Evolutionary conservation across 805 yeast genomes (phyloP).

Genomic region (Dipodascus albidus): DNA sequence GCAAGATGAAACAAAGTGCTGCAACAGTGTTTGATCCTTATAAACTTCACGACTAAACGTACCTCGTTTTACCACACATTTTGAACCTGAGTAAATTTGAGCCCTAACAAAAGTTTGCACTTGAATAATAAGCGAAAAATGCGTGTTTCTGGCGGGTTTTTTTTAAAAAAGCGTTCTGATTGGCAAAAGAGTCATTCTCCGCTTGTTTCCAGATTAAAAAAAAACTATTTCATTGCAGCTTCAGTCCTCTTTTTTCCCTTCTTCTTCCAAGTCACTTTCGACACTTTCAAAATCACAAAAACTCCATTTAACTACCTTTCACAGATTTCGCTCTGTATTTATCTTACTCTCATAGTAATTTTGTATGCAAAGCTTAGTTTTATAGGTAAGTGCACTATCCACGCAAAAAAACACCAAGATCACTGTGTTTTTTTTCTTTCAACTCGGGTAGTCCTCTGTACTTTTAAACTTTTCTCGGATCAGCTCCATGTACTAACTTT

Average conservation of each 20-base stretch:
- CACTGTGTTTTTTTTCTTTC: neutral
- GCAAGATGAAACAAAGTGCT: too few species aligned
- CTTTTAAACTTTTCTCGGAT: neutral
- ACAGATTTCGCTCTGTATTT: constrained; percentile 6
- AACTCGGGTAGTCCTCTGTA: neutral
- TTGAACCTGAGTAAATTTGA: constrained; percentile 3
- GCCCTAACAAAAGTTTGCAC: too few species aligned
- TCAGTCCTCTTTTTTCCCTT: constrained; percentile 7
- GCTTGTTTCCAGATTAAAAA: constrained; percentile 4
- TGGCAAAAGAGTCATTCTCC: constrained; percentile 7
- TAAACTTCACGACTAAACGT: neutral
- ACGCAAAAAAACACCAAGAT: neutral
- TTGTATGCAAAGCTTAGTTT: constrained; percentile 6
- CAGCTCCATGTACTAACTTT: neutral
- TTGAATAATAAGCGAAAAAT: constrained; percentile 1
- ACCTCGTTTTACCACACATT: neutral
- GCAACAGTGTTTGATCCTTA: constrained; percentile 1
- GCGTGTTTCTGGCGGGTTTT: neutral
- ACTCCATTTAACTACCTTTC: neutral
- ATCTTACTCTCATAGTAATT: constrained; percentile 8
- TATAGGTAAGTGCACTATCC: constrained; percentile 6
- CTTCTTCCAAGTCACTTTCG: constrained; percentile 3
- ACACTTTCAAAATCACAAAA: neutral
- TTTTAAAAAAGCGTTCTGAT: constrained; percentile 3
- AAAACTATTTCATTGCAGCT: constrained; percentile 7